Evolutionary conservation across 306 rosid species (phyloP), one percentile per base, ranked within the genome.

Genomic region (Begonia fuchsioides): DNA sequence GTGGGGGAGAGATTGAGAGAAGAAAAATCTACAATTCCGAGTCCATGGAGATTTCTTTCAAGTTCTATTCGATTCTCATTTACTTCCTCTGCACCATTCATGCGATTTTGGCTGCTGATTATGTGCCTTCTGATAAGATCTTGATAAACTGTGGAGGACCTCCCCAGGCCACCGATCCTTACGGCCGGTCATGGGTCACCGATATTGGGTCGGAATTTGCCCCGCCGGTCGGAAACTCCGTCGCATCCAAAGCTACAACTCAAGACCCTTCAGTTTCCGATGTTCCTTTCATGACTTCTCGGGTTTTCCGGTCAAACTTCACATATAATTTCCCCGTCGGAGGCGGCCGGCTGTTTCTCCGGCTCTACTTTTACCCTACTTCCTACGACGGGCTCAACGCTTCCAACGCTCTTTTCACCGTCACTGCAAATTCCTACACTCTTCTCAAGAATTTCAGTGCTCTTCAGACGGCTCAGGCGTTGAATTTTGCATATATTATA

Each of bases 111-210:
- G 85, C 83, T 3, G 57, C 62, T 4, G 56, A 79, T 60, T 92
- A 74, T 61, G 57, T 71, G 19, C 81, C 98, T 10, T 19, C 81
- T 2, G 96, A 85, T 47, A 65, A 75, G 7, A 58, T 81, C 16
- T 55, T 92, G 69, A 56, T 92, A 45, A 68, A 39, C 59, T 92
- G 98, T 61, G 98, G 98, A 0, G 98, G 93, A 1, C 76, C 87
- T 11, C 44, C 75, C 1, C 54, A 17, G n/a, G 56, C 72, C 43
- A 52, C 47, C 15, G 94, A 81, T 53, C 12, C 61, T 40, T 75
- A 82, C 63, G 83, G 69, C 40, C 77, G 69, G 57, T 45, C 49
- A n/a, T 82, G 98, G 98, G 57, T 52, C 35, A 52, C 87, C 14
- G 98, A 92, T 60, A 12, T 35, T 16, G 83, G 73, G 32, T 92